Evolutionary conservation across 371 early-diverging fungal genomes (phyloP), one percentile per base, ranked within the genome.

Genomic region (Circinella umbellata): DNA sequence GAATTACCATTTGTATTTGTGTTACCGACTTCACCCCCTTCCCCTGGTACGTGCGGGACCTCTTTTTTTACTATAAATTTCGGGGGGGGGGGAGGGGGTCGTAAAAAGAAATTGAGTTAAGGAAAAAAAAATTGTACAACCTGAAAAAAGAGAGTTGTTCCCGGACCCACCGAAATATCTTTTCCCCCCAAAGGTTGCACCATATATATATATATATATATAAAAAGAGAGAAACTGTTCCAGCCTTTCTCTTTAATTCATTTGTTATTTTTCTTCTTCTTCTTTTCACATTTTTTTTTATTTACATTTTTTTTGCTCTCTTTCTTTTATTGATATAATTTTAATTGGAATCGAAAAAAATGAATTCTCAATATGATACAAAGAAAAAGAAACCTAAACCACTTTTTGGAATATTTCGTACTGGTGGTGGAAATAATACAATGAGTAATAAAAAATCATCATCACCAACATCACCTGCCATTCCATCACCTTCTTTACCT

Each of bases 361-460:
- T 51, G 51, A 51, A 51, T n/a, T 51, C 51, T 8, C 57, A 57
- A 7, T n/a, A 34, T n/a, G 57, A 57, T 27, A 10, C 57, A 11
- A 57, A 57, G 36, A 60, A 57, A 11, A 67, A 67, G 57, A 67
- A 67, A 39, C 67, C 67, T 3, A 61, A 60, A 34, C 67, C 67
- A 10, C 35, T 67, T 18, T 67, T 67, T 60, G 49, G 67, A 34
- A 35, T 67, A 8, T 67, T 67, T 14, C 59, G 67, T 42, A 42
- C 42, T 0, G 42, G 42, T 42, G 3, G 42, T 42, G 9, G 11
- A 9, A 42, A 42, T 13, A 66, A 42, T 42, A 55, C 9, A 18
- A 67, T 5, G 15, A 18, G 61, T 35, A 37, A 37, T n/a, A 10
- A 39, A 10, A 61, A 61, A 61, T 18, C 61, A 61, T 18, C 36